These are phyloP conservation scores for Ophiostoma sp. DNA, from an alignment of 2,329 filamentous ascomycete genomes.

Conservation along the genomic window DNA sequence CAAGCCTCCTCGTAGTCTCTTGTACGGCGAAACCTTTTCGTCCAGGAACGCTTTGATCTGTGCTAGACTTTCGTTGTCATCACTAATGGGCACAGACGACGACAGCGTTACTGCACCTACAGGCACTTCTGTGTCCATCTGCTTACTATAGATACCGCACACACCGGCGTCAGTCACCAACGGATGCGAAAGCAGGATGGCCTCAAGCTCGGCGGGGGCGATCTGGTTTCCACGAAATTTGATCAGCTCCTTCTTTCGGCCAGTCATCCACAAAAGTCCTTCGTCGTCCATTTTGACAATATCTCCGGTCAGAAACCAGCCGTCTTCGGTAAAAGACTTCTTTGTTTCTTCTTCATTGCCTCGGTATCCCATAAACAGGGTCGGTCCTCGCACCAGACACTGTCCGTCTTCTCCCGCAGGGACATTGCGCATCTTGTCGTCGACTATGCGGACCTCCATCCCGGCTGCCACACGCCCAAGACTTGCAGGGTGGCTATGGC, in stretches of 20 bases:
- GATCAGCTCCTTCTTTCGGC: constrained; percentile 65
- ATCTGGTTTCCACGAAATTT: constrained; percentile 57
- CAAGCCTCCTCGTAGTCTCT: neutral
- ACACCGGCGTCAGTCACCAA: neutral
- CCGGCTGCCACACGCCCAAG: neutral
- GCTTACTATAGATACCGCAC: neutral
- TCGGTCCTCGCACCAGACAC: neutral
- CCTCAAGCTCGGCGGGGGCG: constrained; percentile 45
- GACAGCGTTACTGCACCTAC: neutral
- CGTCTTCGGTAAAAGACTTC: neutral
- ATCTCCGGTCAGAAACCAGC: constrained; percentile 46
- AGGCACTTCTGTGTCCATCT: neutral
- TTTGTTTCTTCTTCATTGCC: neutral
- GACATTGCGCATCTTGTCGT: neutral
- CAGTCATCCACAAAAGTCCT: constrained; percentile 57
- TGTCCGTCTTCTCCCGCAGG: neutral
- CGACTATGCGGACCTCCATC: neutral
- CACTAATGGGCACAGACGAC: neutral
- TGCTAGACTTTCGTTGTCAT: neutral
- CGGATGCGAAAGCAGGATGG: neutral
- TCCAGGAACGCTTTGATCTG: neutral
- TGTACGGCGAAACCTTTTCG: neutral
- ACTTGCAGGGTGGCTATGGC: neutral
- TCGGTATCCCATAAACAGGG: neutral
- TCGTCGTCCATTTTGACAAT: constrained; percentile 60